Evolutionary conservation across 352 stramenopile species (phyloP), one percentile per base, ranked within the genome.

Genomic region (Phytophthora citricola): DNA sequence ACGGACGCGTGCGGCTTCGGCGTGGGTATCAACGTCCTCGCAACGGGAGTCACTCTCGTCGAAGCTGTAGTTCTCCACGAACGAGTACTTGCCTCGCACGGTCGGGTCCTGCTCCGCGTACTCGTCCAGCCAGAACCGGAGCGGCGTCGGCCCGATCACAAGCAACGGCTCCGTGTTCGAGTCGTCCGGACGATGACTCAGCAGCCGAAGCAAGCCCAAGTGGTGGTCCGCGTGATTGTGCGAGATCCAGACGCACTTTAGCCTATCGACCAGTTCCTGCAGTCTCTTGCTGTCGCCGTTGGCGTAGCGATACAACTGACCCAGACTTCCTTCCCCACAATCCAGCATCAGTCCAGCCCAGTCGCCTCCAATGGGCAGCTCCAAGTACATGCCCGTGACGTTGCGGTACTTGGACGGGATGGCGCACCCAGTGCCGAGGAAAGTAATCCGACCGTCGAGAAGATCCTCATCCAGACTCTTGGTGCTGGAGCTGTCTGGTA

Each of bases 351-450:
- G 89, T 10, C 81, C 85, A 10, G 76, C 69, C 66, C 69, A 79
- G 14, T 54, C 24, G 2, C 26, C 45, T 5, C 5, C 14, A 47
- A 43, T 49, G 15, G 69, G 72, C 5, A 98, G 56, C 66, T 90
- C 73, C 14, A 99, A 43, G 63, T 97, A 97, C 64, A 98, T 99
- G 36, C 94, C 94, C 2, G 91, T 98, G 34, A 99, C 97, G 79
- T 99, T 99, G 56, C 97, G 91, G 71, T 99, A 98, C 76, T 99
- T 99, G 62, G 95, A 99, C 36, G 97, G 97, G 26, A 99, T 93
- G 26, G 97, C 97, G 22, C 93, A 98, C 0, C 97, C 97, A 0
- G 97, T 99, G 22, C 97, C 97, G 1, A 99, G 85, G 62, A 99
- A 99, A 11, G 94, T 96, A 58, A 99, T 82, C 0, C 78, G 72